Conservation (phyloP, 2,329 filamentous ascomycete species). For the Clathrospora elynae region DNA sequence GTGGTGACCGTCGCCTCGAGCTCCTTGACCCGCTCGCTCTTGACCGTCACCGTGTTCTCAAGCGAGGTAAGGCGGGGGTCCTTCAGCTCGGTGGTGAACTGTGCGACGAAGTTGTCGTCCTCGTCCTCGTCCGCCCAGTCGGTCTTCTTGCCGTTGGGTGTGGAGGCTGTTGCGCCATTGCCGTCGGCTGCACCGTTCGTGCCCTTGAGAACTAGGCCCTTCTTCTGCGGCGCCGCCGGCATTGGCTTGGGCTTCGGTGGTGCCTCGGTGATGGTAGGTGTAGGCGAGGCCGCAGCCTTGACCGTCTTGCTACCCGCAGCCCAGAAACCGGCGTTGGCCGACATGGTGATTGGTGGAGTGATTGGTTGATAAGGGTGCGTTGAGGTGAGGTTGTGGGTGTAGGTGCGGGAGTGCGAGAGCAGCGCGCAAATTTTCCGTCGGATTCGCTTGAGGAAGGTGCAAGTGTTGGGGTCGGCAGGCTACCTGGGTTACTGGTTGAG, state of each 20-base stretch:
- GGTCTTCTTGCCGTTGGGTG: slow-evolving; percentile 7
- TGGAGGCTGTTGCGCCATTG: not conserved
- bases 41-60: slow-evolving; percentile 7
- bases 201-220: slow-evolving; percentile 6
- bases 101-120: slow-evolving; percentile 15
- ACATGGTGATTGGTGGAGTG: not conserved
- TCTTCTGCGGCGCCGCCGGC: slow-evolving; percentile 3
- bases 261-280: slow-evolving; percentile 1
- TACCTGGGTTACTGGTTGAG: too few species aligned
- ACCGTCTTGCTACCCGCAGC: slow-evolving; percentile 8
- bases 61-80: not conserved
- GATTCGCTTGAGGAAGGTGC: too few species aligned
- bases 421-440: not conserved
- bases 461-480: too few species aligned
- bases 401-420: not conserved
- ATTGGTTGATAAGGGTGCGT: too few species aligned
- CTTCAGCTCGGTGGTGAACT: not conserved
- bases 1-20: slow-evolving; percentile 15
- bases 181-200: not conserved
- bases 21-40: slow-evolving; percentile 14
- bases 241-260: not conserved
- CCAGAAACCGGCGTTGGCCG: slow-evolving; percentile 8
- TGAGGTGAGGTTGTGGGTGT: not conserved
- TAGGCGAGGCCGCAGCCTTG: not conserved
- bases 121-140: slow-evolving; percentile 31